These are phyloP conservation scores for Tolypocladium nubicola DNA, from an alignment of 2,329 filamentous ascomycete species.

Conservation along the genomic window DNA sequence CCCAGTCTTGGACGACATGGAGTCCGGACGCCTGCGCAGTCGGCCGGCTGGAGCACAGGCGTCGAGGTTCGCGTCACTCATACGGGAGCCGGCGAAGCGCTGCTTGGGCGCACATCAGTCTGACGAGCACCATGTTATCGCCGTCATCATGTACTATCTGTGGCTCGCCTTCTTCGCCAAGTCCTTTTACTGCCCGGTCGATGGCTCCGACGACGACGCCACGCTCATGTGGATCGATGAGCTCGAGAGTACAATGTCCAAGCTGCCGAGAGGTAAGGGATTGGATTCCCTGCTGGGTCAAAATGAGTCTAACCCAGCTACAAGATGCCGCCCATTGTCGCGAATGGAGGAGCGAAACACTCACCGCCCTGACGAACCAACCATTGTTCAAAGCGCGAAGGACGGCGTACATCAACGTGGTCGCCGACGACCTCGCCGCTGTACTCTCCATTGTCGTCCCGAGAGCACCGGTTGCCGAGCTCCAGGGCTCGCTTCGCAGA, in stretches of 20 bases:
- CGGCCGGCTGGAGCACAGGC: conserved; percentile 15
- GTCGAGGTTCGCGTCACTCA: conserved; percentile 19
- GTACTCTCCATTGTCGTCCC: conserved; percentile 20
- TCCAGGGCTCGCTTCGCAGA: conserved; percentile 20
- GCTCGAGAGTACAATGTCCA: conserved; percentile 20
- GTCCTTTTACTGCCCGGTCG: conserved; percentile 25
- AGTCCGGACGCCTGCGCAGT: conserved; percentile 13
- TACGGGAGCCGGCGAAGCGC: conserved; percentile 23
- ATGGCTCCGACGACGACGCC: conserved; percentile 17
- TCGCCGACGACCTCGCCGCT: conserved; percentile 22
- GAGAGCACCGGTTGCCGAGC: conserved; percentile 13
- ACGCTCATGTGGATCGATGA: conserved; percentile 22
- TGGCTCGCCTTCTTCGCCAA: conserved; percentile 23
- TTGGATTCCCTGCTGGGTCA: neutral
- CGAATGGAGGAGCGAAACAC: conserved; percentile 26
- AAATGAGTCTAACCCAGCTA: conserved; percentile 2
- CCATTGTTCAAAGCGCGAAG: conserved; percentile 18
- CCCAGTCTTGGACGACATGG: conserved; percentile 19
- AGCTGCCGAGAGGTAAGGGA: conserved; percentile 19
- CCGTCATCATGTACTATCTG: conserved; percentile 26
- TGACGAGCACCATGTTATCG: conserved; percentile 24
- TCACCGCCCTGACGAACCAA: conserved; percentile 21
- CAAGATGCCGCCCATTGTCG: conserved; percentile 22
- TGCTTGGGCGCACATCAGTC: conserved; percentile 18
- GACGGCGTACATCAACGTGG: conserved; percentile 14